A percentile compares a stretch with the other conserved stretches of the same genome.
phyloP scores from a whole-genome alignment of 202 grass and related monocot species.

The Dendrocalamus latiflorus region DNA sequence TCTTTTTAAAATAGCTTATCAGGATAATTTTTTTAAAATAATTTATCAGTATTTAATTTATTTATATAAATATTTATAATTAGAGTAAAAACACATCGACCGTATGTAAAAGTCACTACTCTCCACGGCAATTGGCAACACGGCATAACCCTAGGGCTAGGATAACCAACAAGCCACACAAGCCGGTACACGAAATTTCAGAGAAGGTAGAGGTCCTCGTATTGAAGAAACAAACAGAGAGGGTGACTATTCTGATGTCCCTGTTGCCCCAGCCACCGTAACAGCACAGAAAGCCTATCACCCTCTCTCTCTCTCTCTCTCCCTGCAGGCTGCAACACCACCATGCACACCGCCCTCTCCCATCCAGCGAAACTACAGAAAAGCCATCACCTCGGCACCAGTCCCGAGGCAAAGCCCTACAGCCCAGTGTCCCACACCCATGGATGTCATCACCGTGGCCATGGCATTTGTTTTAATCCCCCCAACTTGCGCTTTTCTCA shows the following conservation, averaged over 20 bases:
- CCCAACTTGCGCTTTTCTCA: slow-evolving; percentile 4
- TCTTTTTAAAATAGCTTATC: too few species aligned
- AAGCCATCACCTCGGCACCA: slow-evolving; percentile 5
- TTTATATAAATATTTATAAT: too few species aligned
- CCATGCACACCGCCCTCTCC: background rate
- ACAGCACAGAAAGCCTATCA: slow-evolving; percentile 4
- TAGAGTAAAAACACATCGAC: too few species aligned
- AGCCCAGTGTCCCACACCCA: slow-evolving; percentile 2
- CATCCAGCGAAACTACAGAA: background rate
- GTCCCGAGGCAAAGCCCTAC: slow-evolving; percentile 21
- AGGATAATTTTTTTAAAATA: too few species aligned
- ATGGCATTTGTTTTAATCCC: slow-evolving; percentile 5
- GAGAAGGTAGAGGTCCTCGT: background rate
- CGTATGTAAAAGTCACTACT: too few species aligned
- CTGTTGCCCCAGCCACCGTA: background rate
- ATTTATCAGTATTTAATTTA: too few species aligned
- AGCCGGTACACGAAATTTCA: background rate
- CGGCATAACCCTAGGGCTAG: too few species aligned
- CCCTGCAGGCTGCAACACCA: background rate
- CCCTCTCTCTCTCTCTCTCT: background rate
- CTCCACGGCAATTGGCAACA: too few species aligned
- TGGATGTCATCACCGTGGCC: slow-evolving; percentile 5
- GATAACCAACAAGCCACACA: too few species aligned
- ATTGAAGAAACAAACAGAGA: background rate
- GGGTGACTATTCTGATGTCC: background rate